Evolutionary conservation across 768 basidiomycete genomes (phyloP), one percentile per base, ranked within the genome.

Genomic region (Psilocybe subaeruginosa): DNA sequence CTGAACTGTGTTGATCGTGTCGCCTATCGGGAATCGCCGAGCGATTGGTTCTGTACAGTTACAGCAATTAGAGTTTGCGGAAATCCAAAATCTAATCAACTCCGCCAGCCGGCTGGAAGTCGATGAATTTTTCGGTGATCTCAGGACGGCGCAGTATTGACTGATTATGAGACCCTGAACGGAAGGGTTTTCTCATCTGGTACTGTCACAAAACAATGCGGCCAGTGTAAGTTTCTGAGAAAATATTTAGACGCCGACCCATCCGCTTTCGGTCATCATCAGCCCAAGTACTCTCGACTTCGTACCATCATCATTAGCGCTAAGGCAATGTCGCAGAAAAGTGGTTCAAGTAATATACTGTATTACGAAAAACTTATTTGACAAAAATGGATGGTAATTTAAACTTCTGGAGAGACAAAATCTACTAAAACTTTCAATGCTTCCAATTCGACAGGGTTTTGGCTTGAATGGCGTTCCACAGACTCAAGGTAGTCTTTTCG

Each of bases 31-130:
- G 50, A 69, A 73, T 74, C 69, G 71, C 77, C 78, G 77, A 68
- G 50, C 58, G 31, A 35, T 52, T 49, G 43, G 62, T 66, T 51
- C 75, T 80, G 74, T 78, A 77, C 66, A 79, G 78, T 78, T 77
- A 59, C 60, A 51, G 4, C 16, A 48, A 23, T 74, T 74, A 75
- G 64, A 54, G 76, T 76, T 78, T 63, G 9, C 16, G 19, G 41
- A 12, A 23, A 31, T 29, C n/a, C 7, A 14, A 33, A 33, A 35
- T 35, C 51, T n/a, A 8, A 23, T 16, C 23, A 33, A 54, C 53
- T 14, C 49, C 49, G 49, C 30, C 8, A 2, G 49, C 49, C 49
- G 49, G 29, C 49, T 6, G 2, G 23, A 23, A 23, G 23, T 23
- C 23, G 23, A 23, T 23, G 23, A 2, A 23, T 23, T 23, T 23